Percentiles rank a stretch among this genome's conserved stretches.
Evolutionary conservation across 1,139 yeast genomes (phyloP).

Genomic region (Yamadazyma siamensis): DNA sequence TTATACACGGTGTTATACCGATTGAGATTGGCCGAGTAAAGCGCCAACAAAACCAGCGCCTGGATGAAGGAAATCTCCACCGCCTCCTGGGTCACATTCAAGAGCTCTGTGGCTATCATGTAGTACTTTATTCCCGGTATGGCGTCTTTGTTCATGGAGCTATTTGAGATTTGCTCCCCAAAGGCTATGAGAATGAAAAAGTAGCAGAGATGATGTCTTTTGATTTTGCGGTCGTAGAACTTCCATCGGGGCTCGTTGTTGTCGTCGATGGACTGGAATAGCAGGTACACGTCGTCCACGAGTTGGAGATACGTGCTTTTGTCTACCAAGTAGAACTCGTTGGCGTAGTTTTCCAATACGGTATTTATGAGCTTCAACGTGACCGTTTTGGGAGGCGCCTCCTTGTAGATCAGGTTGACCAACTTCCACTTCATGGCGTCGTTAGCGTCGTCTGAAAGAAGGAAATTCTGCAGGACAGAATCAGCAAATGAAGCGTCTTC

Average conservation of each 20-base stretch:
- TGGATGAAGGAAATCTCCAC: slow-evolving; percentile 40
- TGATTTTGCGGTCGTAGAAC: slow-evolving; percentile 7
- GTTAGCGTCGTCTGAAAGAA: slow-evolving; percentile 24
- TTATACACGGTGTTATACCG: slow-evolving; percentile 48
- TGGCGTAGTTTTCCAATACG: slow-evolving; percentile 13
- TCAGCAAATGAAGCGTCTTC: slow-evolving; percentile 12
- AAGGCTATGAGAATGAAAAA: slow-evolving; percentile 34
- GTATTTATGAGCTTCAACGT: slow-evolving; percentile 9
- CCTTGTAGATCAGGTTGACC: slow-evolving; percentile 15
- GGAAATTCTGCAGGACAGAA: slow-evolving; percentile 15
- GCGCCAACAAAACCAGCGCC: slow-evolving; percentile 43
- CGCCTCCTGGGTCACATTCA: slow-evolving; percentile 38
- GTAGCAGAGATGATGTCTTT: slow-evolving; percentile 22
- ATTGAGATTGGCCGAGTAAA: slow-evolving; percentile 47
- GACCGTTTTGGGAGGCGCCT: slow-evolving; percentile 15
- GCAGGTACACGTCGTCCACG: slow-evolving; percentile 28
- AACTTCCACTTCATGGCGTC: slow-evolving; percentile 25
- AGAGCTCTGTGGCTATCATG: slow-evolving; percentile 36
- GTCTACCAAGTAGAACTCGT: slow-evolving; percentile 15
- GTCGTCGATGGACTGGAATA: slow-evolving; percentile 19
- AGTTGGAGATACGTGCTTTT: slow-evolving; percentile 3
- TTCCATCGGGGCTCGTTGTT: slow-evolving; percentile 5
- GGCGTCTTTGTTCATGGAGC: slow-evolving; percentile 9
- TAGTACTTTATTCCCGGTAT: slow-evolving; percentile 38
- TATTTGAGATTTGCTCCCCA: slow-evolving; percentile 30